Evolutionary conservation across 768 basidiomycete genomes (phyloP), one percentile per base, ranked within the genome.

Genomic region (Leccinum obscurum): DNA sequence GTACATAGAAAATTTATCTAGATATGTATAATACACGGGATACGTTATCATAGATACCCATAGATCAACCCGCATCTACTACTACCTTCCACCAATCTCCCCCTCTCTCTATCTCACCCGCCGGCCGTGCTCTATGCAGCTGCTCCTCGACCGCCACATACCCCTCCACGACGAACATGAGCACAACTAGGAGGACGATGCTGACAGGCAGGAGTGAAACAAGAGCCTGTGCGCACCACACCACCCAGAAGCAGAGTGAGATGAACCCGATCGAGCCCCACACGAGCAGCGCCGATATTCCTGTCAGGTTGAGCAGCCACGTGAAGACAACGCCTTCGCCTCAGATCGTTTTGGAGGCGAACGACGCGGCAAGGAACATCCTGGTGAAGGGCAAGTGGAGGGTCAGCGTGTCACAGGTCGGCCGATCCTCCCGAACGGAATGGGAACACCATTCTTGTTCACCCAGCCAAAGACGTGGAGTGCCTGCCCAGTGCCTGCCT

Each of bases 401-500:
- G 35, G 26, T 8, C 48, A 4, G 2, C 17, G 48, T 20, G 0
- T 15, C 28, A 32, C 22, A 22, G 46, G 22, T 48, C 10, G n/a
- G 17, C 15, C 39, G 39, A 8, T 44, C 41, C n/a, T n/a, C n/a
- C 41, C n/a, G 41, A n/a, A 15, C 41, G 83, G 82, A 13, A 85
- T 68, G 6, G 89, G 89, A 9, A 89, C 86, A 1, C 88, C 88
- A 6, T 81, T 76, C 62, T 79, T 77, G 70, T 84, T 88, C 32
- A 86, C 83, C 77, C 83, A 85, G 20, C 83, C 82, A 73, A 90
- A 89, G 56, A 86, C 59, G 32, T 74, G 76, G 15, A 89, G 89
- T 0, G 88, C 89, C 62, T 32, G 30, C 30, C 30, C 30, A 32
- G 30, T 32, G 30, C 30, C 9, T 87, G 81, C 0, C 88, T 87